These are phyloP conservation scores for Ormosia semicastrata DNA, from an alignment of 306 rosid genomes.

Conservation along the genomic window DNA sequence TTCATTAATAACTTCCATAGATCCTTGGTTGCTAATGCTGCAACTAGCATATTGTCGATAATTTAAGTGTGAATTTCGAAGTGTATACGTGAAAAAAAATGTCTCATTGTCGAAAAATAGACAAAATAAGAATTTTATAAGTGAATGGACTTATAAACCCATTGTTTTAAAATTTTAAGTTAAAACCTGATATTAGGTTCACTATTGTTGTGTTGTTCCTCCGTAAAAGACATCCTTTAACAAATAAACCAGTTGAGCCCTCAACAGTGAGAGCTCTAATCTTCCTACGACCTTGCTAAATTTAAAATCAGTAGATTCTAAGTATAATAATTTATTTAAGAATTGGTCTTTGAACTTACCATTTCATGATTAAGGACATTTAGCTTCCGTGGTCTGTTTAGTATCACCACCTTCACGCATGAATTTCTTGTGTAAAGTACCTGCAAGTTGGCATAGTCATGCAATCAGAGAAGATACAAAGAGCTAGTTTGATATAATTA, in stretches of 20 bases:
- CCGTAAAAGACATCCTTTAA: neutral
- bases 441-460: neutral
- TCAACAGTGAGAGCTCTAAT: neutral
- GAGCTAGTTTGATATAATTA: neutral
- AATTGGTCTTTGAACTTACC: neutral
- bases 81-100: too few species aligned
- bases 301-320: neutral
- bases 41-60: neutral
- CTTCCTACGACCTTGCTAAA: neutral
- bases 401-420: slow-evolving; percentile 1
- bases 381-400: slow-evolving; percentile 24
- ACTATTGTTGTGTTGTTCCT: too few species aligned
- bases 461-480: neutral
- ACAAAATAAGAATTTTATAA: too few species aligned
- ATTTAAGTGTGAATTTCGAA: too few species aligned
- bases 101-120: too few species aligned
- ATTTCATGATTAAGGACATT: slow-evolving; percentile 19
- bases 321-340: neutral
- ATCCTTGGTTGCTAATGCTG: neutral
- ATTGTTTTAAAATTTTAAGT: too few species aligned
- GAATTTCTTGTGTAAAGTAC: slow-evolving; percentile 25
- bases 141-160: too few species aligned
- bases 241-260: neutral
- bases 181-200: too few species aligned
- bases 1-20: neutral